A percentile compares a stretch with the other conserved stretches of the same genome.
phyloP scores from a whole-genome alignment of 2,329 filamentous ascomycete species.

The Sphaerulina musiva region DNA sequence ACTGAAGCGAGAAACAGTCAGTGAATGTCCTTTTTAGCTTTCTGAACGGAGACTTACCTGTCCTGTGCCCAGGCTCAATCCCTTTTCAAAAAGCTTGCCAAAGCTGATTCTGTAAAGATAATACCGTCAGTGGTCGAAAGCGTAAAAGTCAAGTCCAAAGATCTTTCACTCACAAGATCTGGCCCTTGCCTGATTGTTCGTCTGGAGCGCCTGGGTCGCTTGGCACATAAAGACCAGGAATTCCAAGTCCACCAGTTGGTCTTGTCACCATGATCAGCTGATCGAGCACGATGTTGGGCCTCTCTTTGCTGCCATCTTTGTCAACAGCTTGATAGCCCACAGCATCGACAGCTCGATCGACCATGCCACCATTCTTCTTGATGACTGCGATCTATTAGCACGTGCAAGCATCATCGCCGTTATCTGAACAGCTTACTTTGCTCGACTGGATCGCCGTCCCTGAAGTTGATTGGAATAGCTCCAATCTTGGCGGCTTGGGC shows the following conservation, averaged over 20 bases:
- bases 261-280: conserved; percentile 58
- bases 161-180: conserved; percentile 42
- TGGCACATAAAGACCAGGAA: conserved; percentile 34
- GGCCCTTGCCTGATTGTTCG: conserved; percentile 54
- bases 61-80: conserved; percentile 55
- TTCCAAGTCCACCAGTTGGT: conserved; percentile 50
- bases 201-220: conserved; percentile 59
- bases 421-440: conserved; percentile 36
- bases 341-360: conserved; percentile 56
- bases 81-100: conserved; percentile 55
- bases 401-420: not conserved
- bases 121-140: not conserved
- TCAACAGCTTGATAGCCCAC: conserved; percentile 60
- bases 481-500: conserved; percentile 56
- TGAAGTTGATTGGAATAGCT: conserved; percentile 56
- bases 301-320: conserved; percentile 51
- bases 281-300: conserved; percentile 57
- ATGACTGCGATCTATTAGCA: conserved; percentile 9
- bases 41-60: not conserved
- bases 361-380: conserved; percentile 15
- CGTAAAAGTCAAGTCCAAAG: not conserved
- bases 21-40: not conserved
- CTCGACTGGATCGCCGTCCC: conserved; percentile 52
- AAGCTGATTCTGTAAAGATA: not conserved
- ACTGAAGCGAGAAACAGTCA: conserved; percentile 45